phyloP scores from a whole-genome alignment of 495 filamentous ascomycete species.

The Xylaria intraflava region DNA sequence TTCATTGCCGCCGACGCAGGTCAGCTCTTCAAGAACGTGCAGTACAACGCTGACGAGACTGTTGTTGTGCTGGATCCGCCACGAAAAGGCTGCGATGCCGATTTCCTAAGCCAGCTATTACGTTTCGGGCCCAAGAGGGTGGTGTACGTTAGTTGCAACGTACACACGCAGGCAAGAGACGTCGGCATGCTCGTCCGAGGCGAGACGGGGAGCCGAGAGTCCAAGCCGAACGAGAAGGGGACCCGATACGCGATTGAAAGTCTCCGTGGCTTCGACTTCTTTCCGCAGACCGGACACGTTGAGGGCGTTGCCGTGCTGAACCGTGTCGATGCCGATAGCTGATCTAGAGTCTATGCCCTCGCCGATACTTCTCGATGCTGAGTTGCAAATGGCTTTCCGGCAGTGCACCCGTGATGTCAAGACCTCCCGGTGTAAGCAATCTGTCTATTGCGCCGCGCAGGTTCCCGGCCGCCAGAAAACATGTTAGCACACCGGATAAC shows the following conservation, averaged over 20 bases:
- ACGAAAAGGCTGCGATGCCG: conserved; percentile 85
- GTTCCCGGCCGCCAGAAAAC: too few species aligned
- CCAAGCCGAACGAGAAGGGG: conserved; percentile 33
- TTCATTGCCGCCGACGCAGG: conserved; percentile 85
- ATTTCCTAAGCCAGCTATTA: conserved; percentile 75
- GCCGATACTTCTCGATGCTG: not conserved
- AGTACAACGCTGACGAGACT: conserved; percentile 69
- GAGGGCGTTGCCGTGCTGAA: conserved; percentile 85
- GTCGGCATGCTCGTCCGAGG: conserved; percentile 76
- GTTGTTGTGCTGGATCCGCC: conserved; percentile 90
- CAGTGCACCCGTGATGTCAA: too few species aligned
- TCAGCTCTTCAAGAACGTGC: conserved; percentile 66
- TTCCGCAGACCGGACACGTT: conserved; percentile 95
- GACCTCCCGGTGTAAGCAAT: too few species aligned
- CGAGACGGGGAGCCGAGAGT: conserved; percentile 25
- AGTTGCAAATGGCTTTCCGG: too few species aligned
- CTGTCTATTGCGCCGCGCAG: too few species aligned
- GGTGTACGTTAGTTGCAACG: conserved; percentile 94
- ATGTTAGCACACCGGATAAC: too few species aligned
- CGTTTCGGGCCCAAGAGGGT: conserved; percentile 66
- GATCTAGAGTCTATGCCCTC: not conserved
- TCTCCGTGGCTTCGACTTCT: conserved; percentile 91
- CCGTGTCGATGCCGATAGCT: conserved; percentile 28
- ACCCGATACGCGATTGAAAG: conserved; percentile 83
- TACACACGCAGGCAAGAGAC: conserved; percentile 94